These are phyloP conservation scores for Golubevia sp. DNA, from an alignment of 1,284 basidiomycete genomes.

Conservation along the genomic window DNA sequence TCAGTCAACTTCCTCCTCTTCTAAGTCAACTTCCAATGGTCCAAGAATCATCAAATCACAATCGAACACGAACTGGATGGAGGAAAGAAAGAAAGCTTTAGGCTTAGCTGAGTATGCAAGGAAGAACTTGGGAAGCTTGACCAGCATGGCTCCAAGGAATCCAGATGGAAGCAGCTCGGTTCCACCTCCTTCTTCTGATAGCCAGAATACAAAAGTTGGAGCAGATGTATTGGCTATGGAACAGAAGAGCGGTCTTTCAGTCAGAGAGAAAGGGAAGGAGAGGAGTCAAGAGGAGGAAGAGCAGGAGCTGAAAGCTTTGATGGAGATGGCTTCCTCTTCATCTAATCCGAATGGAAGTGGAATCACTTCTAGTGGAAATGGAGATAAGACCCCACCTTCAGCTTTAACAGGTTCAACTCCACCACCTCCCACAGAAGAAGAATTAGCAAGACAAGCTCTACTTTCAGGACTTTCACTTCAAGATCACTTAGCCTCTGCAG, in stretches of 20 bases:
- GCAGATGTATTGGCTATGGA: too few relatives aligned
- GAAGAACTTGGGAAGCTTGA: background rate
- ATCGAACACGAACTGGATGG: slow-evolving; percentile 34
- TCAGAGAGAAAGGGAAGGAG: too few relatives aligned
- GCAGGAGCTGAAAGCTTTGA: background rate
- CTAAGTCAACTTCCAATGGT: background rate
- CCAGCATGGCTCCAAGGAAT: background rate
- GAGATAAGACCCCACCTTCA: background rate
- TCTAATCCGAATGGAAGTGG: background rate
- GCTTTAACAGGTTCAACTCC: background rate
- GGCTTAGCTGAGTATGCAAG: slow-evolving; percentile 24
- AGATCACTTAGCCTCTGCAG: too few relatives aligned
- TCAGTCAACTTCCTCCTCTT: background rate
- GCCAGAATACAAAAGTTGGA: too few relatives aligned
- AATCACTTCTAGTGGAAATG: background rate
- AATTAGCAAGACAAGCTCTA: background rate
- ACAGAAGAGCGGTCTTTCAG: too few relatives aligned
- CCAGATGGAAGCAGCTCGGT: background rate
- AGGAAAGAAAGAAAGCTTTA: slow-evolving; percentile 40
- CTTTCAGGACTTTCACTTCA: background rate
- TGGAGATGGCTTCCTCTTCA: background rate
- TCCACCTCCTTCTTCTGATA: too few relatives aligned
- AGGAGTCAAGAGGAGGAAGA: too few relatives aligned
- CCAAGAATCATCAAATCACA: slow-evolving; percentile 3
- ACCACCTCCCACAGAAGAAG: background rate